Evolutionary conservation across 2,329 filamentous ascomycete species (phyloP).

Genomic region (Metarhizium anisopliae): DNA sequence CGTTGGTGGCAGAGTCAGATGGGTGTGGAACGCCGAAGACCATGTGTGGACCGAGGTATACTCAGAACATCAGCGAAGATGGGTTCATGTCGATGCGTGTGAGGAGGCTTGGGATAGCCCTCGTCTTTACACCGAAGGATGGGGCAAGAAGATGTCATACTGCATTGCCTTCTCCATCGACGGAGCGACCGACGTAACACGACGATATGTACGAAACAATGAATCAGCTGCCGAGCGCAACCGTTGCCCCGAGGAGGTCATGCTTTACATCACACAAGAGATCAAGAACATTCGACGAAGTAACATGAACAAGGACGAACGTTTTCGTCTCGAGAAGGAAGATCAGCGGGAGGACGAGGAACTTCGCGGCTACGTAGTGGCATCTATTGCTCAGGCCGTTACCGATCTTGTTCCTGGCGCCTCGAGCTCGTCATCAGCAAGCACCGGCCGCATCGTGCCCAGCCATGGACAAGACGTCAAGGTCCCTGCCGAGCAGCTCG

Average conservation of each 20-base stretch:
- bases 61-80: conserved; percentile 84
- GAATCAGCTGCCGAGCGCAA: conserved; percentile 67
- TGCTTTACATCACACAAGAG: conserved; percentile 86
- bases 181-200: conserved; percentile 58
- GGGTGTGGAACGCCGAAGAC: conserved; percentile 98
- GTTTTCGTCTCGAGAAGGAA: conserved; percentile 72
- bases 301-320: conserved; percentile 79
- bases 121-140: conserved; percentile 84
- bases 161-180: conserved; percentile 95
- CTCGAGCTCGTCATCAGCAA: conserved; percentile 17
- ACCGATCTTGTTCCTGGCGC: conserved; percentile 54
- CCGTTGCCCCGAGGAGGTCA: conserved; percentile 77
- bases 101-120: conserved; percentile 96
- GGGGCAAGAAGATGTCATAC: conserved; percentile 95
- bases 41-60: conserved; percentile 98
- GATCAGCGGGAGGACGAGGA: conserved; percentile 69
- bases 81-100: conserved; percentile 94
- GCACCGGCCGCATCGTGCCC: conserved; percentile 7
- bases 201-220: conserved; percentile 61
- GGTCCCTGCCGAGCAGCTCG: conserved; percentile 50
- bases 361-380: conserved; percentile 64
- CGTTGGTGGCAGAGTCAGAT: conserved; percentile 81
- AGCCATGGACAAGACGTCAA: conserved; percentile 44
- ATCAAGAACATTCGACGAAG: conserved; percentile 76
- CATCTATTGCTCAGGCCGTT: conserved; percentile 64